Evolutionary conservation across 805 yeast genomes (phyloP).

Genomic region (Pichia paraexigua): DNA sequence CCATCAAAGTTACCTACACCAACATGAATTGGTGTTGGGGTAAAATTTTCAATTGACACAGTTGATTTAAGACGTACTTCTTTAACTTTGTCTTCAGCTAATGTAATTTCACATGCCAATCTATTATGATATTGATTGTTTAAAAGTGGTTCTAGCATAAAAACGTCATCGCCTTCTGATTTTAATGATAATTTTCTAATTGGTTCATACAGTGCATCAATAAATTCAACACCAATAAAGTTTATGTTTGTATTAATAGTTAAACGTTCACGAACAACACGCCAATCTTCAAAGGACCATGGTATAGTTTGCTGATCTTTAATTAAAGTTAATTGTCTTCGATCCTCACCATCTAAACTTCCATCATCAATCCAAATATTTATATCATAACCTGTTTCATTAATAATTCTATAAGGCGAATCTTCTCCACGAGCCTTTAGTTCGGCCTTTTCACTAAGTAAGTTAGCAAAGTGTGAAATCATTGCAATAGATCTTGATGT

Average conservation of each 20-base stretch:
- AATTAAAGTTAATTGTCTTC: constrained; percentile 31
- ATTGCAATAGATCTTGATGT: constrained; percentile 78
- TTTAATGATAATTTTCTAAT: constrained; percentile 56
- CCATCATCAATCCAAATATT: constrained; percentile 69
- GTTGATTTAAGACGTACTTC: constrained; percentile 73
- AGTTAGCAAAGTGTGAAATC: constrained; percentile 57
- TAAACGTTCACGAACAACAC: constrained; percentile 70
- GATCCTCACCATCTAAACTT: constrained; percentile 11
- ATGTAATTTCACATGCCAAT: constrained; percentile 58
- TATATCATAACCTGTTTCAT: constrained; percentile 80
- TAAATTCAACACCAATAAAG: constrained; percentile 52
- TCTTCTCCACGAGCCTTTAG: constrained; percentile 66
- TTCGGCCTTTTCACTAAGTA: constrained; percentile 44
- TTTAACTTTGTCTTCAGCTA: constrained; percentile 74
- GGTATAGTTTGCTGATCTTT: constrained; percentile 45
- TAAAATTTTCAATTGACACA: constrained; percentile 55
- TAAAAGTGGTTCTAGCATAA: constrained; percentile 55
- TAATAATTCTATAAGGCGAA: constrained; percentile 71
- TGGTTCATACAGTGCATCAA: constrained; percentile 47
- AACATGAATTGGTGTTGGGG: constrained; percentile 47
- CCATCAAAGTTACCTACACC: constrained; percentile 30
- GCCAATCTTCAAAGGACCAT: constrained; percentile 97
- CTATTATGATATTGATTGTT: constrained; percentile 51
- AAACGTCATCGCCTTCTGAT: constrained; percentile 76
- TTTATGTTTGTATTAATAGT: constrained; percentile 57